These are phyloP conservation scores for Talaromyces nanjingensis DNA, from an alignment of 495 filamentous ascomycete genomes.

Conservation along the genomic window DNA sequence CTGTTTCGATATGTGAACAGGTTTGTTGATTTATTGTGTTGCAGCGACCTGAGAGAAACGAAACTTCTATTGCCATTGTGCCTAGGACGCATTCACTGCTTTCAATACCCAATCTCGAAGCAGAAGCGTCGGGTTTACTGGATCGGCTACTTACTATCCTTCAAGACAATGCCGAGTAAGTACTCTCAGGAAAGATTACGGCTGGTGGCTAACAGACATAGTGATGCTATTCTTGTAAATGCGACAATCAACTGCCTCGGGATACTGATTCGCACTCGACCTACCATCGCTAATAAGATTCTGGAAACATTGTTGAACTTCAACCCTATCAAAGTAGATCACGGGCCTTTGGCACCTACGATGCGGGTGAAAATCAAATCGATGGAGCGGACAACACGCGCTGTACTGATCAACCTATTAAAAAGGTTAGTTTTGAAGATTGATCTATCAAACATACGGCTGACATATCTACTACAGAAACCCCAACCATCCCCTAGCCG, in stretches of 20 bases:
- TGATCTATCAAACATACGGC: constrained; percentile 7
- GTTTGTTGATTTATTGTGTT: constrained; percentile 5
- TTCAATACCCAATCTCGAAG: constrained; percentile 72
- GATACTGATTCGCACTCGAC: constrained; percentile 70
- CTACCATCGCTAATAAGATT: constrained; percentile 76
- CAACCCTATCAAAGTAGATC: constrained; percentile 76
- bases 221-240: constrained; percentile 84
- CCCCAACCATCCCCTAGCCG: constrained; percentile 55
- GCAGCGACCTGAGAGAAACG: constrained; percentile 75
- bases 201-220: constrained; percentile 10
- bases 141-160: constrained; percentile 83
- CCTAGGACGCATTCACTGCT: constrained; percentile 75
- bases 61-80: constrained; percentile 79
- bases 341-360: constrained; percentile 68
- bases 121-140: constrained; percentile 81
- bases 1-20: no score
- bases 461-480: constrained; percentile 43
- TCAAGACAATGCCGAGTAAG: constrained; percentile 76
- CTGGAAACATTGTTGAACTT: constrained; percentile 80
- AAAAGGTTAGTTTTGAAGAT: constrained; percentile 52
- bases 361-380: constrained; percentile 77
- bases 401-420: constrained; percentile 70
- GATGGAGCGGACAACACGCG: constrained; percentile 85
- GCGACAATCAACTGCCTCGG: constrained; percentile 86
- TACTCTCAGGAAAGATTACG: constrained; percentile 7